These are phyloP conservation scores for Aspergillus sp. DNA, from an alignment of 2,329 filamentous ascomycete species.

Conservation along the genomic window DNA sequence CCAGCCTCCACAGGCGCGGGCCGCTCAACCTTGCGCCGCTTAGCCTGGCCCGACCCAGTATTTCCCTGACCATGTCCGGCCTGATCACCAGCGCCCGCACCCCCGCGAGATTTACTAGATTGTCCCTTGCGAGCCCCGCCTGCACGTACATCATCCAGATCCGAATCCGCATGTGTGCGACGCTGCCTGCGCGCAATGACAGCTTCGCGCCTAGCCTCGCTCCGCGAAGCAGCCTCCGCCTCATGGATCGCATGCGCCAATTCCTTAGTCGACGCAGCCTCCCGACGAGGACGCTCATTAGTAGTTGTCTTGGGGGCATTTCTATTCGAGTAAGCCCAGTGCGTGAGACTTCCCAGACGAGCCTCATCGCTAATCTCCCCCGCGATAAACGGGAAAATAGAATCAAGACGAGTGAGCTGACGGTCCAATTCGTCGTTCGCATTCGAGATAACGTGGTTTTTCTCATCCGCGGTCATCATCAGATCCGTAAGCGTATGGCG, in stretches of 20 bases:
- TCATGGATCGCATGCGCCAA: conserved; percentile 71
- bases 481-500: conserved; percentile 79
- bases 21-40: conserved; percentile 82
- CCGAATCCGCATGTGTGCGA: conserved; percentile 72
- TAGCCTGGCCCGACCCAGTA: conserved; percentile 58
- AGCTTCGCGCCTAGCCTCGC: conserved; percentile 81
- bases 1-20: conserved; percentile 40
- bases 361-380: conserved; percentile 92
- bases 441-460: conserved; percentile 93
- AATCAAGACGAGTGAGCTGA: conserved; percentile 80
- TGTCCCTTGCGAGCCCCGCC: conserved; percentile 57
- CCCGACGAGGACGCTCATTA: conserved; percentile 73
- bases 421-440: conserved; percentile 86
- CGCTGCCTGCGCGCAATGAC: conserved; percentile 73
- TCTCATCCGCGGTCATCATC: conserved; percentile 90
- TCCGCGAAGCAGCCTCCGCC: conserved; percentile 79
- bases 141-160: conserved; percentile 68
- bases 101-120: conserved; percentile 52
- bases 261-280: conserved; percentile 73
- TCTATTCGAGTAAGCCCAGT: conserved; percentile 94
- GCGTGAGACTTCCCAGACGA: conserved; percentile 83
- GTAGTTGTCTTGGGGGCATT: conserved; percentile 58
- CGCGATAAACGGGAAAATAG: conserved; percentile 83
- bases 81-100: conserved; percentile 23
- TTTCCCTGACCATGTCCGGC: conserved; percentile 46